Evolutionary conservation across 1,139 yeast genomes (phyloP), one percentile per base, ranked within the genome.

Genomic region (Sugiyamaella neomexicana): DNA sequence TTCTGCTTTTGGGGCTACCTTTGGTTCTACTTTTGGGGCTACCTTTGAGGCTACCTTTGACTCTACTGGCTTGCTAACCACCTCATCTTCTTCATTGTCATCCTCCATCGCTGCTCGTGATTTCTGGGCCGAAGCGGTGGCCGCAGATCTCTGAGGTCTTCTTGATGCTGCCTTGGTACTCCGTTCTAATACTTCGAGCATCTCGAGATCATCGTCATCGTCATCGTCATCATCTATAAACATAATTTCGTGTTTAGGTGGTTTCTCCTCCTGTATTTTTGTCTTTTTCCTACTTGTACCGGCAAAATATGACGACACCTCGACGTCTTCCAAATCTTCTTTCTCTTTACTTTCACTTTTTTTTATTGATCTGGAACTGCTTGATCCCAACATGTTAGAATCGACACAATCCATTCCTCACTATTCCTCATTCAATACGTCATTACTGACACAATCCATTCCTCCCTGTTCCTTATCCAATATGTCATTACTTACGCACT

Each of bases 151-250:
- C 17, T 38, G 41, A 15, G 41, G 41, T 38, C 41, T 38, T 38
- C 41, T 38, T 16, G 41, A 38, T 12, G 25, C 25, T 16, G n/a
- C 17, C 16, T 38, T 38, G 17, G 34, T 9, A 29, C 41, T 39
- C 3, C 32, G 25, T n/a, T 13, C 17, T 25, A 41, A 37, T 5
- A 55, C 50, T 36, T 60, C 60, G 31, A 54, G 27, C 32, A 56
- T 42, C 40, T 61, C 65, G 38, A 63, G 66, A n/a, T 57, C 63
- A 32, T 60, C 65, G n/a, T n/a, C 38, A 13, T 66, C 69, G 10
- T 65, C 64, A 8, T 62, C 66, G 36, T 62, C 52, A 17, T 44
- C 47, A 32, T 44, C 47, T 12, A 45, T 45, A n/a, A 23, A 7
- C 34, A 37, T 36, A 8, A 34, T 9, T 5, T 45, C 42, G 13